phyloP scores from a whole-genome alignment of 202 grass and related monocot genomes.

The Bolboschoenoplectus hybrid region DNA sequence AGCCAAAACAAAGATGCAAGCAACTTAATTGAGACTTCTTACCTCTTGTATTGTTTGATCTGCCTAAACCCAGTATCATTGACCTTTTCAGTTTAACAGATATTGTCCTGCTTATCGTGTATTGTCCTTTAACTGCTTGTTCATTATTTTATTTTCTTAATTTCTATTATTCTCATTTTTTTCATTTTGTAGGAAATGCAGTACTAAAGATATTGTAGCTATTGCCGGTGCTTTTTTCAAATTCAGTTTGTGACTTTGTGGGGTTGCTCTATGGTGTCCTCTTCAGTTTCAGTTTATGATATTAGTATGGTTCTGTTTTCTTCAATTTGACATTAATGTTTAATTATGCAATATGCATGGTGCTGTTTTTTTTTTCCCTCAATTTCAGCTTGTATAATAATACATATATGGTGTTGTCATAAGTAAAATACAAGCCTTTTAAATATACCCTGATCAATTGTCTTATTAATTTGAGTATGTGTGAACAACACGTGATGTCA shows the following conservation, averaged over 20 bases:
- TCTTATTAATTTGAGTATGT: too few species aligned
- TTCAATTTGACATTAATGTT: neutral
- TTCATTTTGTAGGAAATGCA: neutral
- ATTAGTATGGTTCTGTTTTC: neutral
- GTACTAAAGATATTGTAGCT: neutral
- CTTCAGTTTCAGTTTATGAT: neutral
- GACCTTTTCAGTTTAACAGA: neutral
- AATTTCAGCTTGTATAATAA: neutral
- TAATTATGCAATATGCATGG: neutral
- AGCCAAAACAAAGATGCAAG: neutral
- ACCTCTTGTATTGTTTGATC: neutral
- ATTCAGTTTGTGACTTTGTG: neutral
- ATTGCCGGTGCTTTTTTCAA: neutral
- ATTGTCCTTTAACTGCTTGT: neutral
- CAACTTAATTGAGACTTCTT: neutral
- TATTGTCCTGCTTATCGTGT: neutral
- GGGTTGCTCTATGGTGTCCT: neutral
- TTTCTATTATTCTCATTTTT: neutral
- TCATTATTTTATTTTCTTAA: neutral
- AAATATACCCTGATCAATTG: too few species aligned
- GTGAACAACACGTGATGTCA: too few species aligned
- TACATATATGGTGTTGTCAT: neutral
- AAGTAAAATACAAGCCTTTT: too few species aligned
- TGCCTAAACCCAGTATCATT: neutral
- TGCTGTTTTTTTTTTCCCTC: neutral